Conservation (phyloP, 2,329 filamentous ascomycete species). For the Pezizomycotina sp. region DNA sequence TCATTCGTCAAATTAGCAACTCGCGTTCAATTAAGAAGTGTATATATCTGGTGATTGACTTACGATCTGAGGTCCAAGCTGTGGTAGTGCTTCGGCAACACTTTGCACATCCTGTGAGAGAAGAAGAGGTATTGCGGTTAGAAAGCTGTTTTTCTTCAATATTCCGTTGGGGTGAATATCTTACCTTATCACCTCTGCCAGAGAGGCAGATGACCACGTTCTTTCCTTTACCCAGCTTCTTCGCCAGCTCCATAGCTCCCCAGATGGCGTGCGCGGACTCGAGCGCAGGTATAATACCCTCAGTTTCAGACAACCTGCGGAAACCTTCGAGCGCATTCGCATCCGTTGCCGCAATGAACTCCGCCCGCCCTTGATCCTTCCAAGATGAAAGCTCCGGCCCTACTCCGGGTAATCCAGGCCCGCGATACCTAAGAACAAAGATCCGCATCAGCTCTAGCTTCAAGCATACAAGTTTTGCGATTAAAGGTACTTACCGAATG, state of each 20-base stretch:
- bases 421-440: constrained; percentile 27
- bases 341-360: constrained; percentile 82
- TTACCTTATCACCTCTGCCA: constrained; percentile 69
- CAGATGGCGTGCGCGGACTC: constrained; percentile 88
- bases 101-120: constrained; percentile 74
- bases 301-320: constrained; percentile 64
- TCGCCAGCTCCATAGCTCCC: constrained; percentile 75
- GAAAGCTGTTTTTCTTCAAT: constrained; percentile 1
- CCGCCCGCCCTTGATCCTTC: constrained; percentile 79
- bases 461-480: too few species aligned
- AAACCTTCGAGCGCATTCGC: constrained; percentile 80
- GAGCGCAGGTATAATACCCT: constrained; percentile 92
- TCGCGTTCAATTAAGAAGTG: too few species aligned
- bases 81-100: constrained; percentile 84
- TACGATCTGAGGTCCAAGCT: constrained; percentile 76
- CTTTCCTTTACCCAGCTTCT: constrained; percentile 74
- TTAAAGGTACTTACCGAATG: constrained; percentile 46
- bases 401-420: constrained; percentile 96
- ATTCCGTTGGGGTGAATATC: background rate
- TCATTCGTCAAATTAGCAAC: too few species aligned
- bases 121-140: constrained; percentile 1
- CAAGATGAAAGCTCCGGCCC: constrained; percentile 80
- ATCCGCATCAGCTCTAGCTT: too few species aligned
- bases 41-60: too few species aligned
- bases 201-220: constrained; percentile 89